Conservation (phyloP, 1,284 basidiomycete genomes). For the Trametes polyzona region DNA sequence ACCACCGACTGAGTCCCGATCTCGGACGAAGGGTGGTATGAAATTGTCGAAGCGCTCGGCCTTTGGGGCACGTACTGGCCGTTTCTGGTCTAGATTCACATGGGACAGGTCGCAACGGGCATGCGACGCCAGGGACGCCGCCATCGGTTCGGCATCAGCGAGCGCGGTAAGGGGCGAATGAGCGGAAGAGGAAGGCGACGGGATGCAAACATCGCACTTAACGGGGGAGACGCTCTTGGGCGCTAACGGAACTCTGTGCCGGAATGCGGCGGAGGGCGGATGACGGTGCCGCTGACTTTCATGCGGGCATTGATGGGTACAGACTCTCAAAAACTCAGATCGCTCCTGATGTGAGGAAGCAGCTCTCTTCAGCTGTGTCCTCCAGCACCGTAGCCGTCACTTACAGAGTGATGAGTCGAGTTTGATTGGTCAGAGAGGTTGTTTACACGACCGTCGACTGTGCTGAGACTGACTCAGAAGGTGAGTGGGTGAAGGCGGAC, state of each 20-base stretch:
- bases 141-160: slow-evolving; percentile 1
- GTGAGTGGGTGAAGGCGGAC: neutral
- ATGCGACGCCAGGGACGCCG: slow-evolving; percentile 17
- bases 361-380: neutral
- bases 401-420: neutral
- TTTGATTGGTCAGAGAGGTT: neutral
- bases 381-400: too few species aligned
- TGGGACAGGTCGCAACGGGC: slow-evolving; percentile 14
- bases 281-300: slow-evolving; percentile 2
- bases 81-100: neutral
- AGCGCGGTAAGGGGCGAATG: slow-evolving; percentile 4
- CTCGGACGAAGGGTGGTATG: slow-evolving; percentile 8
- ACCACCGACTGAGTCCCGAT: slow-evolving; percentile 15
- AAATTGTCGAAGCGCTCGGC: slow-evolving; percentile 2
- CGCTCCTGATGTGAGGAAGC: neutral
- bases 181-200: slow-evolving; percentile 14
- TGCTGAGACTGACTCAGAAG: neutral
- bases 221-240: neutral
- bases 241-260: slow-evolving; percentile 5
- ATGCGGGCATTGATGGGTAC: slow-evolving; percentile 2
- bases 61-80: slow-evolving; percentile 3
- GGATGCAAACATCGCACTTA: slow-evolving; percentile 9
- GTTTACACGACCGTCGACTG: neutral
- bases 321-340: neutral
- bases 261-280: slow-evolving; percentile 22